Conservation (phyloP, 1,284 basidiomycete species). For the Apiotrichum veenhuisii region DNA sequence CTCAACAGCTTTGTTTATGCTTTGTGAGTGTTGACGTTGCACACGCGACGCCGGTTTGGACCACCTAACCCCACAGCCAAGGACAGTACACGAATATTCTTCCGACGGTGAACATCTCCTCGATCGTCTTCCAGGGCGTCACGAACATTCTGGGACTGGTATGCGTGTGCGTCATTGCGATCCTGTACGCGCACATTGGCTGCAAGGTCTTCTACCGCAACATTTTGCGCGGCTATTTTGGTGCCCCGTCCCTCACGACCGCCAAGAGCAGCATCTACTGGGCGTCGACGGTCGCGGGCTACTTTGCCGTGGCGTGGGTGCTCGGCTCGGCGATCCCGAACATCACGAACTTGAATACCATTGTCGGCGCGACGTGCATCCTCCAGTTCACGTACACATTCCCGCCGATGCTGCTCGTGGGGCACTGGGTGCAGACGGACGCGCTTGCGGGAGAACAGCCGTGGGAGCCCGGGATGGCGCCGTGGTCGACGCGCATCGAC, state of each 20-base stretch:
- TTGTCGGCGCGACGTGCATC: conserved; percentile 52
- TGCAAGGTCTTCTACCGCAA: conserved; percentile 23
- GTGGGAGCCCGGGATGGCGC: conserved; percentile 18
- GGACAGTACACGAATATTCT: conserved; percentile 59
- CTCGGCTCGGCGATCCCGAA: conserved; percentile 62
- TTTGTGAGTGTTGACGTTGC: conserved; percentile 28
- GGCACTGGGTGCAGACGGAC: conserved; percentile 22
- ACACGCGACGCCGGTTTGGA: neutral
- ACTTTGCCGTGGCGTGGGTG: conserved; percentile 55
- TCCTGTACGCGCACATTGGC: conserved; percentile 61
- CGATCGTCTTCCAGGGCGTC: conserved; percentile 50
- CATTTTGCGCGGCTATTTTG: conserved; percentile 55
- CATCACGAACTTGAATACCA: conserved; percentile 56
- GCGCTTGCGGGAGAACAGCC: conserved; percentile 10
- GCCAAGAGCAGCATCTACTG: conserved; percentile 55
- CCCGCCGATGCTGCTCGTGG: conserved; percentile 15
- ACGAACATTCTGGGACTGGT: conserved; percentile 54
- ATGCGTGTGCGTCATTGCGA: conserved; percentile 56
- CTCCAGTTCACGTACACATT: conserved; percentile 22
- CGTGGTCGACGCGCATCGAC: conserved; percentile 18
- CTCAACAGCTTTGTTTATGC: conserved; percentile 49
- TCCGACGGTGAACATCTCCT: conserved; percentile 61
- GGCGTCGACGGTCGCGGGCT: conserved; percentile 27
- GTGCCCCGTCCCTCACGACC: conserved; percentile 57
- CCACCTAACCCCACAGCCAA: conserved; percentile 42